A percentile compares a stretch with the other conserved stretches of the same genome.
Conservation (phyloP, 352 stramenopile species). For the Pythium inflatum region DNA sequence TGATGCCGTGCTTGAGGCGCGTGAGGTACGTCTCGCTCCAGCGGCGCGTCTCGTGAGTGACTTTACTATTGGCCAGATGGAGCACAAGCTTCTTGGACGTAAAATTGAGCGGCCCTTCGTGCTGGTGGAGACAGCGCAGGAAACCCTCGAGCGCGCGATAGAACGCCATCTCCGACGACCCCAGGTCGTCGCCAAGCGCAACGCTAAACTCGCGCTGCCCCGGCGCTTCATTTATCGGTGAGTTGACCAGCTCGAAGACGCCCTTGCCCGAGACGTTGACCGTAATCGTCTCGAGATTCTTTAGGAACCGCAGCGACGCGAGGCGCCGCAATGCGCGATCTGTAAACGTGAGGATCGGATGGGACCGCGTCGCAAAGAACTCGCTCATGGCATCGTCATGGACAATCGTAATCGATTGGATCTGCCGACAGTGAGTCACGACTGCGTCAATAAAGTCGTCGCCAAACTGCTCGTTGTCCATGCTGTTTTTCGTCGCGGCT, state of each 20-base stretch:
- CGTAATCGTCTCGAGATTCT: not conserved
- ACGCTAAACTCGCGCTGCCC: slow-evolving; percentile 17
- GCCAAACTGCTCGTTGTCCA: slow-evolving; percentile 18
- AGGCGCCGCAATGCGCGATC: slow-evolving; percentile 8
- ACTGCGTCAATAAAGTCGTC: slow-evolving; percentile 19
- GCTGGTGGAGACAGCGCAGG: slow-evolving; percentile 15
- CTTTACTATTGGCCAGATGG: slow-evolving; percentile 13
- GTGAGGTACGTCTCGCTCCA: slow-evolving; percentile 22
- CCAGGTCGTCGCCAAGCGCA: not conserved
- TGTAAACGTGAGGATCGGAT: slow-evolving; percentile 11
- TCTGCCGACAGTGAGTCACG: not conserved
- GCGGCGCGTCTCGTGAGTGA: not conserved
- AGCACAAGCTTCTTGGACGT: slow-evolving; percentile 22
- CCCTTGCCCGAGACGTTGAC: slow-evolving; percentile 20
- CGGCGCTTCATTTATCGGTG: not conserved
- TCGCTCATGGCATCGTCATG: slow-evolving; percentile 13
- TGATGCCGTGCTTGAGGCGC: slow-evolving; percentile 13
- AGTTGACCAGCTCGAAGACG: slow-evolving; percentile 24
- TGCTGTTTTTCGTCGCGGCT: slow-evolving; percentile 19
- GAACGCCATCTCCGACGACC: slow-evolving; percentile 21
- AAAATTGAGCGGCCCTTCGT: slow-evolving; percentile 6
- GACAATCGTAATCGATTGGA: not conserved
- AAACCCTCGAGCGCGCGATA: slow-evolving; percentile 20
- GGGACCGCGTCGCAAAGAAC: not conserved
- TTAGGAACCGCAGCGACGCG: slow-evolving; percentile 1